A percentile compares a stretch with the other conserved stretches of the same genome.
These are phyloP conservation scores for Raphanus raphanistrum DNA, from an alignment of 345 rosid species.

Conservation along the genomic window DNA sequence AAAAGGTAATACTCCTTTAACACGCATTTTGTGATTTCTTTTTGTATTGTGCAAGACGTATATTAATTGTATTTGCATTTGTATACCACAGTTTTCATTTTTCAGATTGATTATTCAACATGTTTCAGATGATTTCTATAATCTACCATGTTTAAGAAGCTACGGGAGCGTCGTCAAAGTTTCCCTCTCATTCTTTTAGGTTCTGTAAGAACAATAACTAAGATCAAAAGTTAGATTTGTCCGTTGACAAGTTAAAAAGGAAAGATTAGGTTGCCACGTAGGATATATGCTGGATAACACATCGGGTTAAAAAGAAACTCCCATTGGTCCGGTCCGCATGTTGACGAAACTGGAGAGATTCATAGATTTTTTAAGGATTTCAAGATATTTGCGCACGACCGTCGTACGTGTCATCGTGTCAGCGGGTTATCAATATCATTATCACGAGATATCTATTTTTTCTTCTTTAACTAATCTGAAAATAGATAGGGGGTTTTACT, in stretches of 20 bases:
- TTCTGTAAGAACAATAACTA: background rate
- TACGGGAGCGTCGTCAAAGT: background rate
- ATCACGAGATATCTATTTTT: background rate
- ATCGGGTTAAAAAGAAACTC: background rate
- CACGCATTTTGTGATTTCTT: slow-evolving; percentile 6
- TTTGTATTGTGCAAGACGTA: background rate
- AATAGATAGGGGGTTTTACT: background rate
- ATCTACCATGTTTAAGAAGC: background rate
- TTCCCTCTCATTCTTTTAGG: background rate
- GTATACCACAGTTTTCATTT: background rate
- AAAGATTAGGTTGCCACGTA: slow-evolving; percentile 31
- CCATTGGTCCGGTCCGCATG: slow-evolving; percentile 5
- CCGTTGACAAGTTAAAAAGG: background rate
- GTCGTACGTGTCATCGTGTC: slow-evolving; percentile 37
- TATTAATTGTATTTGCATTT: background rate
- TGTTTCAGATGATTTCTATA: background rate
- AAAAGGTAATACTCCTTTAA: background rate
- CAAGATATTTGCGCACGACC: slow-evolving; percentile 8
- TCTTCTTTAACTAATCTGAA: background rate
- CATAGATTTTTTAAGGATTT: background rate
- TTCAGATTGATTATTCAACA: background rate
- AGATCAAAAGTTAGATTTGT: background rate
- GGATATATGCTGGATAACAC: slow-evolving; percentile 19
- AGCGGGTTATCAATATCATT: slow-evolving; percentile 1
- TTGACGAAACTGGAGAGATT: background rate